Conservation (phyloP, 2,329 filamentous ascomycete species). For the Fragosphaeria purpurea region DNA sequence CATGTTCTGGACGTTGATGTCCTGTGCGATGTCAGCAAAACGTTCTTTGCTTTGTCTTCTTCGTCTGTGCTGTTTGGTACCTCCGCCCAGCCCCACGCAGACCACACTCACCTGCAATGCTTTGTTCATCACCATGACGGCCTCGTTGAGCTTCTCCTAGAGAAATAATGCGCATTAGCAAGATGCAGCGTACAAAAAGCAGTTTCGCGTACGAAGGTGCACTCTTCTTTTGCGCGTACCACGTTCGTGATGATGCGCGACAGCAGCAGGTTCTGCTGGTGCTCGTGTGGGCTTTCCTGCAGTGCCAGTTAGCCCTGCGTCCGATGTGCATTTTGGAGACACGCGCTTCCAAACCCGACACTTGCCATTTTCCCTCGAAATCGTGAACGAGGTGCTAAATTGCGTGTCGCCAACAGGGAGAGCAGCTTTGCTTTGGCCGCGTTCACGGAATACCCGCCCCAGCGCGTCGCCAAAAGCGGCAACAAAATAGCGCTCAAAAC, state of each 20-base stretch:
- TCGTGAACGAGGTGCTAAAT: too few species aligned
- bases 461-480: too few species aligned
- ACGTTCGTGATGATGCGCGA: conserved; percentile 97
- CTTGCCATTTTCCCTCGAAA: too few species aligned
- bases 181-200: too few species aligned
- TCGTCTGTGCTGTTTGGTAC: too few species aligned
- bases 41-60: neutral
- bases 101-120: conserved; percentile 58
- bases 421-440: too few species aligned
- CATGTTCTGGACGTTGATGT: conserved; percentile 98
- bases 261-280: conserved; percentile 88
- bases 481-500: too few species aligned
- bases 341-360: too few species aligned
- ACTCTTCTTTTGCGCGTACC: conserved; percentile 45
- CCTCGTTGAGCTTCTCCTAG: conserved; percentile 95
- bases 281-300: conserved; percentile 91
- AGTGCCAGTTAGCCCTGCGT: too few species aligned
- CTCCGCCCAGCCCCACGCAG: neutral
- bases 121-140: conserved; percentile 86
- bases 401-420: too few species aligned
- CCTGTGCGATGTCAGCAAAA: conserved; percentile 38
- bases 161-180: neutral
- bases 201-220: neutral
- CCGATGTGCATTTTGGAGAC: too few species aligned
- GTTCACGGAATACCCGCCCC: too few species aligned